phyloP scores from a whole-genome alignment of 495 filamentous ascomycete species.

The Durotheca rogersii region DNA sequence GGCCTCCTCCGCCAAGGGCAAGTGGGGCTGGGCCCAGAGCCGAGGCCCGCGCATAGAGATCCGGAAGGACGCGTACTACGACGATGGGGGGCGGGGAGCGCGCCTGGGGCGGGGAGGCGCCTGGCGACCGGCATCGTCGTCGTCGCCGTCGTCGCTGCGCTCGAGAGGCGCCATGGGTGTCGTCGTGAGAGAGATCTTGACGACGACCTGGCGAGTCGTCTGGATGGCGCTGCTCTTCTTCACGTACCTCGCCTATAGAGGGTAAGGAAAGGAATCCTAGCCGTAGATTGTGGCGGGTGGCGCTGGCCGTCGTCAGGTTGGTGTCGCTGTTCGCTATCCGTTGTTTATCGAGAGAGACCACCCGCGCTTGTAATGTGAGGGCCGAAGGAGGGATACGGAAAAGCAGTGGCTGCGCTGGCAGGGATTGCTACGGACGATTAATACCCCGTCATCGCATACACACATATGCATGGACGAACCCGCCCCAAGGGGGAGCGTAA shows the following conservation, averaged over 20 bases:
- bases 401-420: too few species aligned
- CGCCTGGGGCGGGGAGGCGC: conserved; percentile 5
- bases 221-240: conserved; percentile 51
- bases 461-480: too few species aligned
- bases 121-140: conserved; percentile 11
- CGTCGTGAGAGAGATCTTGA: conserved; percentile 47
- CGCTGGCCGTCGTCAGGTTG: background rate
- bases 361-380: too few species aligned
- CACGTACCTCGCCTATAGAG: conserved; percentile 42
- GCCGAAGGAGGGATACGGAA: too few species aligned
- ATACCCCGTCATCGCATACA: too few species aligned
- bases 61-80: conserved; percentile 38
- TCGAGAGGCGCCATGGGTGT: conserved; percentile 26
- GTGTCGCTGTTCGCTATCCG: too few species aligned
- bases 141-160: background rate
- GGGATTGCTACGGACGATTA: too few species aligned
- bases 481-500: too few species aligned
- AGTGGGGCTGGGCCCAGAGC: conserved; percentile 39
- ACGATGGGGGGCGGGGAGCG: conserved; percentile 40
- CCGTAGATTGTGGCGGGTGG: background rate
- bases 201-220: conserved; percentile 42
- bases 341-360: too few species aligned
- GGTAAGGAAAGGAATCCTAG: too few species aligned
- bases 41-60: conserved; percentile 49
- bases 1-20: conserved; percentile 33